Conservation (phyloP, 2,329 filamentous ascomycete genomes). For the Cladosporium oxysporum region DNA sequence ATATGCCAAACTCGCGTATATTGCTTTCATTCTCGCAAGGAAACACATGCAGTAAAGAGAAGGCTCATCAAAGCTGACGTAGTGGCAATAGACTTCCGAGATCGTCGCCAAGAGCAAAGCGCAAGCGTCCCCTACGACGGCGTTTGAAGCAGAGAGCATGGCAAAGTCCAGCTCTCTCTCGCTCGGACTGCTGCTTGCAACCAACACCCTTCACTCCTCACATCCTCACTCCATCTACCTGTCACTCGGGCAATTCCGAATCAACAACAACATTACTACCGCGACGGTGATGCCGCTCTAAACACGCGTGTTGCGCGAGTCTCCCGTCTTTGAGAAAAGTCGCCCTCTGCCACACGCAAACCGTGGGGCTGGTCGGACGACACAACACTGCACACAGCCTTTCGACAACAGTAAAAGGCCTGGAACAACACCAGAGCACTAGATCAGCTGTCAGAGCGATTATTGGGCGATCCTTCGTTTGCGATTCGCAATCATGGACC, state of each 20-base stretch:
- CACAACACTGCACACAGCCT: background rate
- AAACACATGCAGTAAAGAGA: background rate
- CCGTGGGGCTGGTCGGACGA: constrained; percentile 1
- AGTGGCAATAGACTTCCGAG: constrained; percentile 5
- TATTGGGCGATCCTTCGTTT: constrained; percentile 5
- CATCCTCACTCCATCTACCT: background rate
- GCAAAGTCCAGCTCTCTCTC: constrained; percentile 12
- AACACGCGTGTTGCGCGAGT: constrained; percentile 15
- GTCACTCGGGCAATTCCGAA: background rate
- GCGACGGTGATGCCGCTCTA: constrained; percentile 17
- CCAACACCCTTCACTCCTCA: constrained; percentile 9
- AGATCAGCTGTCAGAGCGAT: constrained; percentile 4
- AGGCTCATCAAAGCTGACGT: background rate
- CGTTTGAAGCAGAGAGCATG: constrained; percentile 14
- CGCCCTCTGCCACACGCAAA: constrained; percentile 16
- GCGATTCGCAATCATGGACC: constrained; percentile 21
- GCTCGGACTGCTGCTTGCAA: constrained; percentile 4
- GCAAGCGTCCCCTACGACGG: background rate
- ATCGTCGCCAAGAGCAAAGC: background rate
- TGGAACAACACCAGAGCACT: background rate
- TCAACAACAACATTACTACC: background rate
- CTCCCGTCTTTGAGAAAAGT: constrained; percentile 11
- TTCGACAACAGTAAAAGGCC: background rate
- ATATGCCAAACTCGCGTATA: background rate
- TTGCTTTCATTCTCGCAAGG: background rate